Evolutionary conservation across 257 asterid species (phyloP).

Genomic region (Sherardia arvensis): DNA sequence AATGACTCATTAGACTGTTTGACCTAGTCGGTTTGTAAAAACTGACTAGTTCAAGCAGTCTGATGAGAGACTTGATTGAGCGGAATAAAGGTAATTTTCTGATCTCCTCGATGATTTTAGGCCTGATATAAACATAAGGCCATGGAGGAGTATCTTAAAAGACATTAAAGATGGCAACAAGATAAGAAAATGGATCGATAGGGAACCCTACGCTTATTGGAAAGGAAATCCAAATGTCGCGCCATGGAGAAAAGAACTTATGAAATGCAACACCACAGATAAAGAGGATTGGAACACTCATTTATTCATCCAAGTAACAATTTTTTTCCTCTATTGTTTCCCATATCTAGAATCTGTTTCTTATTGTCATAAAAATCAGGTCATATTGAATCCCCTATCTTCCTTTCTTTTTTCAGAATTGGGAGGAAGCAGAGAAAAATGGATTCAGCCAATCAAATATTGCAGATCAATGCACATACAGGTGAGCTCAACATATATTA

Average conservation of each 20-base stretch:
- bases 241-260: slow-evolving; percentile 67
- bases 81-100: background rate
- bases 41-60: too few species aligned
- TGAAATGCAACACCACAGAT: slow-evolving; percentile 63
- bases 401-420: slow-evolving; percentile 12
- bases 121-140: slow-evolving; percentile 78
- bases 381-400: too few species aligned
- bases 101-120: slow-evolving; percentile 18
- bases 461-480: slow-evolving; percentile 26
- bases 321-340: background rate
- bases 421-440: slow-evolving; percentile 15
- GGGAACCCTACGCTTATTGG: slow-evolving; percentile 91
- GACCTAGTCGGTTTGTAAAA: too few species aligned
- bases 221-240: slow-evolving; percentile 66
- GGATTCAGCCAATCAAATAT: slow-evolving; percentile 27
- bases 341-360: background rate
- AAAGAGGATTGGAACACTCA: slow-evolving; percentile 64
- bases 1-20: background rate
- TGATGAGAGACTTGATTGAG: background rate
- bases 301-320: slow-evolving; percentile 51
- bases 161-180: slow-evolving; percentile 66
- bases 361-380: too few species aligned
- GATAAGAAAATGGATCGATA: slow-evolving; percentile 61
- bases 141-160: slow-evolving; percentile 62
- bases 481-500: too few species aligned